Evolutionary conservation across 73 alveolate species (phyloP).

Genomic region (Tetrahymena malaccensis): DNA sequence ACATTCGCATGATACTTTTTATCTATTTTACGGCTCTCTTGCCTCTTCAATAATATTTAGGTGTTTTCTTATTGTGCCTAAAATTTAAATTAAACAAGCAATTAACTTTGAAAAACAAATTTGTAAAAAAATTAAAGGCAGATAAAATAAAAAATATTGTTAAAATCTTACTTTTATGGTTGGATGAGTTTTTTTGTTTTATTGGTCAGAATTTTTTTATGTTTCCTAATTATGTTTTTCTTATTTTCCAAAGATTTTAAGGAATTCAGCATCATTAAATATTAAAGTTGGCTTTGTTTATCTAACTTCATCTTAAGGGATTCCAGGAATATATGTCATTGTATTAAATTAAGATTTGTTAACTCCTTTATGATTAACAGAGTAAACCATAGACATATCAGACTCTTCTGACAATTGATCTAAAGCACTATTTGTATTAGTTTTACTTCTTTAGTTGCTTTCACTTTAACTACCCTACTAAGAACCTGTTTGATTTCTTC

Average conservation of each 20-base stretch:
- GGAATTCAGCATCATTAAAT: neutral
- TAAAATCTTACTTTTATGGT: neutral
- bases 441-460: neutral
- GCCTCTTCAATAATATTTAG: neutral
- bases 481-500: neutral
- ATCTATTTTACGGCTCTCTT: neutral
- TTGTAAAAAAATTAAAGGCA: neutral
- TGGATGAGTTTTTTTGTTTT: neutral
- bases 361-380: neutral
- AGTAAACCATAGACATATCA: neutral
- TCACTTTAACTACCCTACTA: neutral
- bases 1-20: neutral
- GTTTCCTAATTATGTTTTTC: neutral
- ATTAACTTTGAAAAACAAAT: neutral
- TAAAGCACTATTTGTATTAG: neutral
- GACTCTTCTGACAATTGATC: neutral
- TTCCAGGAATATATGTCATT: neutral
- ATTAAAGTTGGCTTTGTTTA: neutral
- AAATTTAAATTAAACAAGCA: no score
- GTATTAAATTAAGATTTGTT: neutral
- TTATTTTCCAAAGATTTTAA: neutral
- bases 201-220: neutral
- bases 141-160: neutral
- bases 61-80: neutral
- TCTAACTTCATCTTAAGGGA: neutral